Base-by-base conservation (phyloP, 2,329 filamentous ascomycete species). In the Trichoderma hamatum region DNA sequence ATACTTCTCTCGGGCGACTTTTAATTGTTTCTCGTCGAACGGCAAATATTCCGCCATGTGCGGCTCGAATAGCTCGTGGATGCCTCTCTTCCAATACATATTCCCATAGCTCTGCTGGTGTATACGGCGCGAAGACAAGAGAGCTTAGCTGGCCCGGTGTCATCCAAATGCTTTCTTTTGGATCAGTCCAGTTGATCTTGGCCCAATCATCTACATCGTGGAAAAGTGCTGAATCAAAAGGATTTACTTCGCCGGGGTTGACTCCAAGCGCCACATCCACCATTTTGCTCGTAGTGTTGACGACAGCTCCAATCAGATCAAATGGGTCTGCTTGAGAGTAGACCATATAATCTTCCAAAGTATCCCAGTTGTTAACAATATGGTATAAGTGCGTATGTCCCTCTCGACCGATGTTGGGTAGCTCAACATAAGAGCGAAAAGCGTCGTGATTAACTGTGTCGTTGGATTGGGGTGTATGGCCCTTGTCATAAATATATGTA, bases 121-220 rank as follows among this genome's bases (percentile, higher is more conserved):
- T 69, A 26, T 67, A 69, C 1, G 62, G 46, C 3, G 68, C 54
- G 24, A 58, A 55, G 7, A 43, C 54, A 1, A 69, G 24, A 9
- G 68, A 54, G 3, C 16, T 55, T 5, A 67, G 10, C 21, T 69
- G 24, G 16, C 63, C 61, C 3, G 54, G 11, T 14, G 55, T 67
- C 9, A 69, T 67, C 68, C 62, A 69, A 5, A 69, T 56, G n/a
- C 62, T 67, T 61, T 69, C 68, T 11, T 69, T 67, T 19, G 62
- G 63, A 28, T 54, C 43, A 9, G 62, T 67, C 68, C 55, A 67
- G 30, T 69, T 61, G 32, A 69, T 67, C 30, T 60, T 60, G 19
- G 54, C 39, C 68, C 62, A 69, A 43, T 67, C 55, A 34, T 59
- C 24, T 2, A 62, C 32, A 16, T 69, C 43, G 7, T 69, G 68